Evolutionary conservation across 345 rosid genomes (phyloP).

Genomic region (Corchorus olitorius): DNA sequence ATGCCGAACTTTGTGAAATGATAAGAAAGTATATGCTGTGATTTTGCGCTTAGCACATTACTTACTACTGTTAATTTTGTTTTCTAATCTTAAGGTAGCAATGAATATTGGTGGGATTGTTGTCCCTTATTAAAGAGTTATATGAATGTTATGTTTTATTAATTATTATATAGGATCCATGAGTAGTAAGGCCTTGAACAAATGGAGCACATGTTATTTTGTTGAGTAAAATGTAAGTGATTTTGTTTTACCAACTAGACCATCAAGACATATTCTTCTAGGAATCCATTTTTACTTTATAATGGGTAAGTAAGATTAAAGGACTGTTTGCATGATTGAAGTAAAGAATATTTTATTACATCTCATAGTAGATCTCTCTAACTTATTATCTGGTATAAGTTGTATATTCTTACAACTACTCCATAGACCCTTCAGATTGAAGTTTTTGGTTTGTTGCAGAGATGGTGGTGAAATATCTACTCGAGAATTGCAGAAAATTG

Average conservation of each 20-base stretch:
- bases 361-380: background rate
- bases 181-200: background rate
- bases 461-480: constrained; percentile 87
- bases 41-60: background rate
- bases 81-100: background rate
- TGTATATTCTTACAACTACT: background rate
- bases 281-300: background rate
- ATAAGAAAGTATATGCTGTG: background rate
- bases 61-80: background rate
- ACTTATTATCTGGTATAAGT: background rate
- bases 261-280: background rate
- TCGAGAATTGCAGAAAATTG: constrained; percentile 90
- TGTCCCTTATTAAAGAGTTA: background rate
- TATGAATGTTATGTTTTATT: background rate
- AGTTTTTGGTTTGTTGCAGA: constrained; percentile 38
- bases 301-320: background rate
- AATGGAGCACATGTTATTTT: background rate
- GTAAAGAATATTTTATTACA: background rate
- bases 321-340: background rate
- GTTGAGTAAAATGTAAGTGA: background rate
- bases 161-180: background rate
- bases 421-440: constrained; percentile 20
- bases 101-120: background rate
- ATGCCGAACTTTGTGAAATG: constrained; percentile 7
- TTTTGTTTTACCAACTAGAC: background rate